Conservation (phyloP, 2,329 filamentous ascomycete genomes). For the Venturia effusa region DNA sequence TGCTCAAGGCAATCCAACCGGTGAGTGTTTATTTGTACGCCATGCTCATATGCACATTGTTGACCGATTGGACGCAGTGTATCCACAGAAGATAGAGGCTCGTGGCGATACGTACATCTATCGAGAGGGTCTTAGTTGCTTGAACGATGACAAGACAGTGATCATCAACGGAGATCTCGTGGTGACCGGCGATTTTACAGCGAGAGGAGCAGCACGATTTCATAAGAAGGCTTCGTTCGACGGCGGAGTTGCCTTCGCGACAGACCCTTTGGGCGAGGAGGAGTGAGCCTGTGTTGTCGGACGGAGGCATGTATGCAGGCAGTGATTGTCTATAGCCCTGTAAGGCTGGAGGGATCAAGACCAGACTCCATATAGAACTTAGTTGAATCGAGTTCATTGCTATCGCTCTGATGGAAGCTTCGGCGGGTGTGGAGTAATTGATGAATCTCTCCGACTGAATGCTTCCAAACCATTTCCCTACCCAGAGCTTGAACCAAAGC, state of each 20-base stretch:
- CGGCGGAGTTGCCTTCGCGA: not conserved
- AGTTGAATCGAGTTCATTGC: not conserved
- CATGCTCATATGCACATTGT: not conserved
- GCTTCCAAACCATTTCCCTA: not conserved
- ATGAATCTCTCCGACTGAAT: not conserved
- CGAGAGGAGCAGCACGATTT: not conserved
- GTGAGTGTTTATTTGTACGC: not conserved
- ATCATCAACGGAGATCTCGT: not conserved
- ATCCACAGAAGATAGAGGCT: not conserved
- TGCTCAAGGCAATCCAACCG: not conserved
- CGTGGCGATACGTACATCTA: not conserved
- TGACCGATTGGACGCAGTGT: not conserved
- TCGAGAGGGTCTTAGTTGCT: not conserved
- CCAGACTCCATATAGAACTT: not conserved
- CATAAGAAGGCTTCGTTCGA: not conserved
- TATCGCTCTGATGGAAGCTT: not conserved
- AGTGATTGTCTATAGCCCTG: not conserved
- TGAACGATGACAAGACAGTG: not conserved
- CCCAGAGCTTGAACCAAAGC: not conserved
- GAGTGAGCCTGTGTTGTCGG: not conserved
- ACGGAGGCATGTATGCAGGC: not conserved
- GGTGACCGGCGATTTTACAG: not conserved
- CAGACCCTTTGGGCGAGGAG: not conserved
- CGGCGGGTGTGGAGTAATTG: not conserved
- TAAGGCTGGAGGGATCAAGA: not conserved